Conservation (phyloP, 2,329 filamentous ascomycete species). For the Mycosphaerella sp. region DNA sequence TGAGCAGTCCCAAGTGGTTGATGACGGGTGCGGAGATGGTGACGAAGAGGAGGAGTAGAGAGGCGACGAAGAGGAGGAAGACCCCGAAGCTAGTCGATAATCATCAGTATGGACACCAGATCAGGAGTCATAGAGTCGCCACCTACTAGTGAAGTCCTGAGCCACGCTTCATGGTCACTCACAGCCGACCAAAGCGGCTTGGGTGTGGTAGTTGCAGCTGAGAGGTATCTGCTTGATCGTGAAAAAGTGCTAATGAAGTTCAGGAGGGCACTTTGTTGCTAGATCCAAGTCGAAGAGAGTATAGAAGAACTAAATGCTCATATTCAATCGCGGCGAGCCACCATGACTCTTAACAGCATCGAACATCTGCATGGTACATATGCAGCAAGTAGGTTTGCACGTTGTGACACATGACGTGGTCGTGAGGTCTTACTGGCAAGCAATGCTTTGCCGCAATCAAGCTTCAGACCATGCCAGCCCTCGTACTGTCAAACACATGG, state of each 20-base stretch:
- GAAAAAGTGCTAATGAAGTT: neutral
- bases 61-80: slow-evolving; percentile 40
- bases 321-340: neutral
- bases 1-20: slow-evolving; percentile 50
- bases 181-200: neutral
- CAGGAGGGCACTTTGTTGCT: neutral
- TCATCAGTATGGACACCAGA: neutral
- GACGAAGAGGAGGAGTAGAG: slow-evolving; percentile 53
- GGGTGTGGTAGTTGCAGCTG: neutral
- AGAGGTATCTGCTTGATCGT: neutral
- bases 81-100: slow-evolving; percentile 7
- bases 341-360: neutral
- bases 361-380: neutral
- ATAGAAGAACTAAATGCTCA: neutral
- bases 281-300: neutral
- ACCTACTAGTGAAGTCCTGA: slow-evolving; percentile 6
- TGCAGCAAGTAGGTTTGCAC: neutral
- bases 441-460: slow-evolving; percentile 4
- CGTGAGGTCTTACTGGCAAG: slow-evolving; percentile 2
- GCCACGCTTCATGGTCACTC: slow-evolving; percentile 2
- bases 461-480: slow-evolving; percentile 1
- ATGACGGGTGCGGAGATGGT: slow-evolving; percentile 56
- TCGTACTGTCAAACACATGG: neutral
- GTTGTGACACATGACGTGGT: slow-evolving; percentile 8
- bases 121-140: neutral